A percentile compares a stretch with the other conserved stretches of the same genome.
Conservation (phyloP, 257 asterid genomes). For the Solanum etuberosum region DNA sequence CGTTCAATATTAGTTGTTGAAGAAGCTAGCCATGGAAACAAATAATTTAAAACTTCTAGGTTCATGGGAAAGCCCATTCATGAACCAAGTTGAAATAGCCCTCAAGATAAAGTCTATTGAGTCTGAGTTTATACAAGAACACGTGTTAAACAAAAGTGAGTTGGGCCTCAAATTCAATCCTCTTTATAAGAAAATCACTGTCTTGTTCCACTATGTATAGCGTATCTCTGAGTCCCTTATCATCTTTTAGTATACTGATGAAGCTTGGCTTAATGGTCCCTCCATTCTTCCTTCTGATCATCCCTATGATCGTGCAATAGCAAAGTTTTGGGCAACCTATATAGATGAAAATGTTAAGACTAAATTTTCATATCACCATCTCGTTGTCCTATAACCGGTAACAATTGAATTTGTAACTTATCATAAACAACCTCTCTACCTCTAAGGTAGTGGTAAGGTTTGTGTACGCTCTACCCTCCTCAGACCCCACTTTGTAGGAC, state of each 20-base stretch:
- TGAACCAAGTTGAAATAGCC: slow-evolving; percentile 17
- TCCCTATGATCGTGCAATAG: slow-evolving; percentile 19
- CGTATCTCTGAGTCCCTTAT: slow-evolving; percentile 21
- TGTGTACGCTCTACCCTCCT: not conserved
- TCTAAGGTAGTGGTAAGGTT: not conserved
- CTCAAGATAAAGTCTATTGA: slow-evolving; percentile 17
- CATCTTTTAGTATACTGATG: slow-evolving; percentile 26
- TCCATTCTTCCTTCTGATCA: slow-evolving; percentile 15
- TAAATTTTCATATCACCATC: not conserved
- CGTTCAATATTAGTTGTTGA: not conserved
- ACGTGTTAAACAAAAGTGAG: slow-evolving; percentile 12
- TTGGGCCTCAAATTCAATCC: slow-evolving; percentile 23
- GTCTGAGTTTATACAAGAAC: slow-evolving; percentile 8
- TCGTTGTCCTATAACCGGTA: not conserved
- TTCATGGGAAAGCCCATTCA: not conserved
- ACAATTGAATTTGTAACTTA: not conserved
- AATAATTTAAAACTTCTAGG: not conserved
- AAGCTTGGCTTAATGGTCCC: slow-evolving; percentile 12
- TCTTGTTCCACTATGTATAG: slow-evolving; percentile 16
- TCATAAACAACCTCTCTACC: not conserved
- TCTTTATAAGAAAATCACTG: not conserved
- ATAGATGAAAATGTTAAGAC: slow-evolving; percentile 14
- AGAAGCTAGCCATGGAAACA: not conserved
- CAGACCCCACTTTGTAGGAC: not conserved
- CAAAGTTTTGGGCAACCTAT: slow-evolving; percentile 27